Evolutionary conservation across 352 stramenopile genomes (phyloP).

Genomic region (Globisporangium spiculum): DNA sequence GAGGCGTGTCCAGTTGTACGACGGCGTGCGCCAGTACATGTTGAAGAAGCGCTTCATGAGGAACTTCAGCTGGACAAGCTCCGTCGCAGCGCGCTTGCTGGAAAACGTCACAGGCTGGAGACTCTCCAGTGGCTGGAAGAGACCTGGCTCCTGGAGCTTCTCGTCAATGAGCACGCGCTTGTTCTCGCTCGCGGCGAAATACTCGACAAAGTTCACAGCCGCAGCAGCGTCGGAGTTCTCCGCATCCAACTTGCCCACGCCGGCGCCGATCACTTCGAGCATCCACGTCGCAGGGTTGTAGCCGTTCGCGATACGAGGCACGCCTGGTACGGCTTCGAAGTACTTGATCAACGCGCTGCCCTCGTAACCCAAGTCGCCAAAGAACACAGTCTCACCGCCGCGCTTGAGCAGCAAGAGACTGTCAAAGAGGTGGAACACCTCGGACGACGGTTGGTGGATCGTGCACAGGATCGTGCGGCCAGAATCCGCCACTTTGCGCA

Average conservation of each 20-base stretch:
- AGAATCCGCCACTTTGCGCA: conserved; percentile 82
- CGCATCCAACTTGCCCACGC: background rate
- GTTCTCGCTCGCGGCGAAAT: conserved; percentile 4
- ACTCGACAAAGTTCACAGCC: conserved; percentile 7
- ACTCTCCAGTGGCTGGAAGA: conserved; percentile 4
- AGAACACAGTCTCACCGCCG: conserved; percentile 58
- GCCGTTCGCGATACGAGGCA: conserved; percentile 46
- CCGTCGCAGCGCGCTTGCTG: conserved; percentile 43
- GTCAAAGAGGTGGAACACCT: conserved; percentile 91
- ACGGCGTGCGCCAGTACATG: conserved; percentile 74
- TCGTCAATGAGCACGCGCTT: conserved; percentile 8
- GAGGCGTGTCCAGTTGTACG: conserved; percentile 85
- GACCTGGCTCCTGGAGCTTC: conserved; percentile 1
- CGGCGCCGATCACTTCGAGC: conserved; percentile 60
- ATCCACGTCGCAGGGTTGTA: conserved; percentile 79
- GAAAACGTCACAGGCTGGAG: conserved; percentile 15
- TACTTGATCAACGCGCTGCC: conserved; percentile 43
- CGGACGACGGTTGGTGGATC: conserved; percentile 91
- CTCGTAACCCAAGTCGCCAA: conserved; percentile 39
- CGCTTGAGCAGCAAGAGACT: conserved; percentile 82
- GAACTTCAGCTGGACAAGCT: conserved; percentile 38
- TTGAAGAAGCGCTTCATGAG: conserved; percentile 47
- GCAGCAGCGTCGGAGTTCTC: conserved; percentile 2
- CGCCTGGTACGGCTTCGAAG: conserved; percentile 65
- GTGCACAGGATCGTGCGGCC: conserved; percentile 87